These are phyloP conservation scores for Exophiala alcalophila DNA, from an alignment of 2,329 filamentous ascomycete species.

Conservation along the genomic window DNA sequence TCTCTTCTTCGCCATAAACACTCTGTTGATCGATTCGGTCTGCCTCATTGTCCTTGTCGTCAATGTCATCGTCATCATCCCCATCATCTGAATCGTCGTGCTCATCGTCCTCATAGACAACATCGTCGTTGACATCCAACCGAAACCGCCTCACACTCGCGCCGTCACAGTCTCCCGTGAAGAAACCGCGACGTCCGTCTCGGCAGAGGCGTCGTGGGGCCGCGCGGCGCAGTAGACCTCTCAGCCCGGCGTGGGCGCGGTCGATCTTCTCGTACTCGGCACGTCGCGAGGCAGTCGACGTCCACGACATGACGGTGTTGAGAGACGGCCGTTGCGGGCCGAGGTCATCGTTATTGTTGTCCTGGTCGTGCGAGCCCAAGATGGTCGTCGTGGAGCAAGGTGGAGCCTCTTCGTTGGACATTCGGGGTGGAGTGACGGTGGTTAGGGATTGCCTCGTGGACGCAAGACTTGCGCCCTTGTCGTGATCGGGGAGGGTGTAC, in stretches of 20 bases:
- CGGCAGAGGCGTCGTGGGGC: constrained; percentile 41
- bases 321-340: constrained; percentile 27
- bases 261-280: constrained; percentile 55
- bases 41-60: too few relatives aligned
- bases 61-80: constrained; percentile 1
- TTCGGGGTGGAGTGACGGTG: neutral
- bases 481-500: constrained; percentile 1
- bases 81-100: too few relatives aligned
- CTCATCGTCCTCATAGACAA: constrained; percentile 38
- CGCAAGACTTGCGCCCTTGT: too few relatives aligned
- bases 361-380: neutral
- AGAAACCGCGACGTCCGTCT: constrained; percentile 40
- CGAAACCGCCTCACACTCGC: constrained; percentile 47
- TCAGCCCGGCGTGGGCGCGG: constrained; percentile 41
- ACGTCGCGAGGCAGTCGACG: constrained; percentile 43
- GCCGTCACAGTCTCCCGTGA: constrained; percentile 42
- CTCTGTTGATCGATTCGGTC: too few relatives aligned
- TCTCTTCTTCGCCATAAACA: too few relatives aligned
- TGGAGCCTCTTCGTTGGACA: neutral
- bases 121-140: constrained; percentile 43
- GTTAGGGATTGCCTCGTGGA: neutral
- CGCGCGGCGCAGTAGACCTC: constrained; percentile 42
- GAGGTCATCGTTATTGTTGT: neutral
- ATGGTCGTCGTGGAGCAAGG: neutral
- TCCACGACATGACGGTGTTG: constrained; percentile 48